Base-by-base conservation (phyloP, 2,329 filamentous ascomycete genomes). In the Arthrinium phaeospermum region DNA sequence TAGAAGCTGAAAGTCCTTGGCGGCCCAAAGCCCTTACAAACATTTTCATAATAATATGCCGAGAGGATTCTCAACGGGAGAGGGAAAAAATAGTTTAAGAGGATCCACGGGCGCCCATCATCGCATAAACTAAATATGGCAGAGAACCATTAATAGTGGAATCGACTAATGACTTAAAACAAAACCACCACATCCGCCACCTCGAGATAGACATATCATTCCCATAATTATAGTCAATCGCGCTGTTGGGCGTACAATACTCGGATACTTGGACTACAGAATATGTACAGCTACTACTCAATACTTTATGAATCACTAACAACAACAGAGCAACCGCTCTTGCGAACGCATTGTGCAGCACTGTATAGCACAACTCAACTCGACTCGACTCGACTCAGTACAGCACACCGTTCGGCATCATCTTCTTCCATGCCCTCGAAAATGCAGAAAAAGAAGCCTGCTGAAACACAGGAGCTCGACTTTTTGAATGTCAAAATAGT, bases 1-100 rank as follows among this genome's bases (percentile, higher is more conserved):
- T 30, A 22, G 37, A 67, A 41, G 69, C 30, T 53, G 30, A 49
- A n/a, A 72, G 61, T 45, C 68, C 69, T 51, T 67, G 70, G 30
- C 68, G 72, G 41, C 70, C 27, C 70, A 71, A 14, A 57, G 30
- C 49, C 71, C 44, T 53, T 45, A 46, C 61, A 51, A 72, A 71
- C 72, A 73, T 73, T 44, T 70, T 64, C 67, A 30, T 34, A n/a
- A n/a, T 49, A 49, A 13, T 61, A 61, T 61, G 37, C 53, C 16
- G 67, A 71, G 47, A 71, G 37, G 27, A 67, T 53, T 51, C 34
- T 41, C 57, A n/a, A 64, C 34, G 57, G 5, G 34, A 41, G 57
- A n/a, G 37, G 19, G 14, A 24, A 41, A 64, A 64, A 64, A 24
- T 64, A n/a, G 34, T n/a, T n/a, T 24, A 41, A 41, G 34, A 64